Conservation (phyloP, 2,329 filamentous ascomycete species). For the Colletotrichum neosansevieriae region DNA sequence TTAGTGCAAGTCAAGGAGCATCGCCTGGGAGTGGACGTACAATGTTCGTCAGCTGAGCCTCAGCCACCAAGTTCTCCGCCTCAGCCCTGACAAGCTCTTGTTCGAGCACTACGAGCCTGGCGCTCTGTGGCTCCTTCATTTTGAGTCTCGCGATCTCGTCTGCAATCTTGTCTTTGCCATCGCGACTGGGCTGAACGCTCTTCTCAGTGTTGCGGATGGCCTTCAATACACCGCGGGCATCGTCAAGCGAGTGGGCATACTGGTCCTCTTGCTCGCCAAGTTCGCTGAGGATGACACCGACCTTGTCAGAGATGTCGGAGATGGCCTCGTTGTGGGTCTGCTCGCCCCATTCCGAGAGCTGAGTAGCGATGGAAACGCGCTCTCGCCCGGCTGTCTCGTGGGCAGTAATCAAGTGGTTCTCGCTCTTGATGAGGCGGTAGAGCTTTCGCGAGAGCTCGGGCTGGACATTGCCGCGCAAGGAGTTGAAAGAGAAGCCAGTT, state of each 20-base stretch:
- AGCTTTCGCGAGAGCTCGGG: constrained; percentile 91
- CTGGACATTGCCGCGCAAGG: constrained; percentile 85
- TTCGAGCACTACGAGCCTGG: constrained; percentile 85
- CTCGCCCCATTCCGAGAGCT: constrained; percentile 97
- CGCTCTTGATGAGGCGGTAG: constrained; percentile 92
- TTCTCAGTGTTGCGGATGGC: constrained; percentile 94
- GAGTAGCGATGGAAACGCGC: constrained; percentile 84
- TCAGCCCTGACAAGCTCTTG: constrained; percentile 97
- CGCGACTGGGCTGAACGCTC: constrained; percentile 92
- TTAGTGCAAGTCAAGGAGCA: background rate
- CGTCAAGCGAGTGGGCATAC: constrained; percentile 89
- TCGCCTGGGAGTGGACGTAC: constrained; percentile 62
- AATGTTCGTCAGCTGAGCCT: constrained; percentile 95
- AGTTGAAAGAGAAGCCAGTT: constrained; percentile 80
- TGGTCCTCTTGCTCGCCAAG: constrained; percentile 93
- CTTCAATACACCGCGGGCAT: constrained; percentile 86
- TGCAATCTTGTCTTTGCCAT: constrained; percentile 86
- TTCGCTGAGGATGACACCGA: constrained; percentile 91
- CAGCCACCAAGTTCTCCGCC: constrained; percentile 94
- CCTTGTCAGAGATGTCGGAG: constrained; percentile 93
- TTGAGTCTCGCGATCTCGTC: constrained; percentile 95
- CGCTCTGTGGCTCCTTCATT: constrained; percentile 89
- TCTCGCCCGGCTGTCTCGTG: constrained; percentile 89
- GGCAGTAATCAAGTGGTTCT: constrained; percentile 87
- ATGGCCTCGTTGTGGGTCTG: constrained; percentile 88